Base-by-base conservation (phyloP, 441 rosid species). In the Bruguiera hainesii region DNA sequence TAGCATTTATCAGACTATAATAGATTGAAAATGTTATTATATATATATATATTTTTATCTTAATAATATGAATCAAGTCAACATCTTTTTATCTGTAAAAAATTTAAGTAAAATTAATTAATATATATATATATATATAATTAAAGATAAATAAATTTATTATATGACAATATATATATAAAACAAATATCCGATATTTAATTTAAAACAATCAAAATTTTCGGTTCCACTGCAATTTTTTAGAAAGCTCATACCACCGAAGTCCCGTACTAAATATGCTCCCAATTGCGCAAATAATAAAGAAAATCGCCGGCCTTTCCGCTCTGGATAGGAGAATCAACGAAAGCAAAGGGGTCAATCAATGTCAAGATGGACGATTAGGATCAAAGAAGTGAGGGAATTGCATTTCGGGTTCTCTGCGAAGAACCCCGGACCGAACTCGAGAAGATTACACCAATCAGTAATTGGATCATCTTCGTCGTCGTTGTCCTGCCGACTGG, bases 401-500 rank as follows among this genome's bases (percentile, higher is more conserved):
- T 60, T 63, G 13, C 31, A 48, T 56, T 37, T 28, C 56, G 21
- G 7, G 8, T 26, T 56, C 58, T 25, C 52, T 9, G 5, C 13
- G 13, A 62, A 48, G 60, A 15, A 1, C 66, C 52, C 53, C 6
- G 59, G 50, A 39, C 56, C 42, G 9, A 23, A 31, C 26, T 16
- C 52, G 33, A 23, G 48, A 55, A 35, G 33, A 20, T 19, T 63
- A 28, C 65, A 49, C 46, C 58, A 58, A 28, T 25, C 60, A 57
- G 67, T 59, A 63, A 20, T 20, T 25, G 2, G 48, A 31, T 62
- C 69, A 15, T 70, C 65, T 4, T 55, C 49, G 18, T 60, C 68
- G 52, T 61, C 80, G 13, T 23, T 52, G 37, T 63, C 82, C 0
- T 46, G 53, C 26, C 80, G 81, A 23, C 81, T 90, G 55, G 73